Evolutionary conservation across 768 basidiomycete genomes (phyloP).

Genomic region (Macrolepiota dolichaula): DNA sequence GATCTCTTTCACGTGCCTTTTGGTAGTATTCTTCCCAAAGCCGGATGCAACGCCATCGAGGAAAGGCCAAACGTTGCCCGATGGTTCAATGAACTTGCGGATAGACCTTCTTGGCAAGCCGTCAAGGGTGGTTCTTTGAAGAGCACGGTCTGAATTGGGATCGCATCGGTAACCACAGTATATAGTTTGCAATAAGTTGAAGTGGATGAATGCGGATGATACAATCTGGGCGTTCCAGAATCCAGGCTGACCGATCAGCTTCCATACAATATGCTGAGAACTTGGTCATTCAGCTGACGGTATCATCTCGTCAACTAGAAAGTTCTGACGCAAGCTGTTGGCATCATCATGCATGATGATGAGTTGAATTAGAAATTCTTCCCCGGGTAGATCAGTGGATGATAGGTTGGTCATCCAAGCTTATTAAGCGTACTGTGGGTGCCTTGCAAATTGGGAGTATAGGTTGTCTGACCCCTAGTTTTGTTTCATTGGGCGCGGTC

Average conservation of each 20-base stretch:
- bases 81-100: slow-evolving; percentile 21
- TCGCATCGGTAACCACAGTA: not conserved
- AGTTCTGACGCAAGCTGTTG: no score
- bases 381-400: not conserved
- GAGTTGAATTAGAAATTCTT: not conserved
- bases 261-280: no score
- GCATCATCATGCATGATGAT: no score
- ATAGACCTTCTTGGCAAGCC: slow-evolving; percentile 20
- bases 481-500: no score
- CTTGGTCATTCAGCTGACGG: no score
- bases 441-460: no score
- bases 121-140: slow-evolving; percentile 18
- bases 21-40: slow-evolving; percentile 20
- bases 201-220: no score
- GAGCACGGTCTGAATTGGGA: not conserved
- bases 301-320: no score
- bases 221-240: no score
- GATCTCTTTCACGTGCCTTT: slow-evolving; percentile 45
- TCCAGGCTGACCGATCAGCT: no score
- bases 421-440: not conserved
- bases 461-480: no score
- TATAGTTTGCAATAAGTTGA: no score
- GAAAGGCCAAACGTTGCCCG: slow-evolving; percentile 37
- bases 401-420: not conserved
- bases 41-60: slow-evolving; percentile 26